Percentiles rank a stretch among this genome's conserved stretches.
Evolutionary conservation across 441 rosid genomes (phyloP).

Genomic region (Gossypium schwendimanii): DNA sequence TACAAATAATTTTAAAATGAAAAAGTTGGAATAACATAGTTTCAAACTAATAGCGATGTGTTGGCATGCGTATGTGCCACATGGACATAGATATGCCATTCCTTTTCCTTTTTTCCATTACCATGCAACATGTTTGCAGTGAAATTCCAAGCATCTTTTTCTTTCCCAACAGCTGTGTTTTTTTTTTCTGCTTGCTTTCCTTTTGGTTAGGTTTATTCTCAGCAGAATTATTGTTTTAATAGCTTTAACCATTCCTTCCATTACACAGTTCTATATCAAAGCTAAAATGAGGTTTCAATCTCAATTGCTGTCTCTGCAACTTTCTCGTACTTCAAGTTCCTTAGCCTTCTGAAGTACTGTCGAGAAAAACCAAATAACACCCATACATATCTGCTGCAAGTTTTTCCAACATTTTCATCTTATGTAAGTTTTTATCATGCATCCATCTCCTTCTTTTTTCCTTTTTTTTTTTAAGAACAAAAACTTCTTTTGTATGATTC

Average conservation of each 20-base stretch:
- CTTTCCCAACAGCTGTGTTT: slow-evolving; percentile 11
- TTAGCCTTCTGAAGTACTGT: not conserved
- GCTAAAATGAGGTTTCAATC: not conserved
- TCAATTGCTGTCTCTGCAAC: slow-evolving; percentile 5
- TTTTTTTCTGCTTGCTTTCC: not conserved
- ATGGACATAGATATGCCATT: slow-evolving; percentile 22
- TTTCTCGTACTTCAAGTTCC: slow-evolving; percentile 12
- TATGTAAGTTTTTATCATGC: slow-evolving; percentile 26
- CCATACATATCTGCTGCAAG: slow-evolving; percentile 8
- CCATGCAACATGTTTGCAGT: slow-evolving; percentile 13
- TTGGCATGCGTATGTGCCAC: slow-evolving; percentile 16
- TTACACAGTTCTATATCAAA: not conserved
- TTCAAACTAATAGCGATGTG: slow-evolving; percentile 9
- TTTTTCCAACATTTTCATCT: slow-evolving; percentile 5
- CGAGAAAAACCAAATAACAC: slow-evolving; percentile 5
- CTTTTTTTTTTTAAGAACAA: not conserved
- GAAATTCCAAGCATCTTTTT: slow-evolving; percentile 26
- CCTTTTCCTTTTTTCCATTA: slow-evolving; percentile 27
- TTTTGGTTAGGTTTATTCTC: slow-evolving; percentile 7
- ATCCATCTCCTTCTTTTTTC: not conserved
- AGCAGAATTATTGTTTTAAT: not conserved
- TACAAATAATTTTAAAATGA: no score
- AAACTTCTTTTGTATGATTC: not conserved
- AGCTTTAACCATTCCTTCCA: not conserved
- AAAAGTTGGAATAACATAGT: not conserved